Evolutionary conservation across 768 basidiomycete species (phyloP).

Genomic region (Agaricus sinodeliciosus): DNA sequence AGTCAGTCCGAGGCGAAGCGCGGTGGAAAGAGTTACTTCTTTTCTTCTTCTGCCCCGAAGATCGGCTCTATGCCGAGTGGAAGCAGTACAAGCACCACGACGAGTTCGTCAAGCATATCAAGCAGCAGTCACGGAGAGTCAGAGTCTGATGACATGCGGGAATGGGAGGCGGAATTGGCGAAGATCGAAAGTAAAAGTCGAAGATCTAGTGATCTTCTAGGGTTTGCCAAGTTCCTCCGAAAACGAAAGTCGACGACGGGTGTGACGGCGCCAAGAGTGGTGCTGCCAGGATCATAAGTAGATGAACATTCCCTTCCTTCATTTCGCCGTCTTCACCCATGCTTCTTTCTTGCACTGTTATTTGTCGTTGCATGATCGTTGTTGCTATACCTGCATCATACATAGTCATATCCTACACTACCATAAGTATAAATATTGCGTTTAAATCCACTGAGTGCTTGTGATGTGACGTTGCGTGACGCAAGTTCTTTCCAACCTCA

Average conservation of each 20-base stretch:
- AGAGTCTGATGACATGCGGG: constrained; percentile 34
- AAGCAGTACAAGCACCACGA: constrained; percentile 30
- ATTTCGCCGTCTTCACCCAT: background rate
- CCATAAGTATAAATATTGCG: background rate
- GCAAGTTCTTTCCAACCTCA: background rate
- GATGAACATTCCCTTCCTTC: constrained; percentile 3
- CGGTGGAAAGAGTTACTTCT: constrained; percentile 13
- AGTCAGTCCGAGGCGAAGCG: constrained; percentile 5
- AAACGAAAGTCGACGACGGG: constrained; percentile 20
- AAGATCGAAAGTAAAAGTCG: constrained; percentile 62
- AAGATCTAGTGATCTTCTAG: constrained; percentile 39
- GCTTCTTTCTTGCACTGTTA: constrained; percentile 4
- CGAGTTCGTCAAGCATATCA: constrained; percentile 23
- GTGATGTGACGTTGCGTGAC: constrained; percentile 1
- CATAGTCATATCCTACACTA: constrained; percentile 1
- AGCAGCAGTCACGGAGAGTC: constrained; percentile 14
- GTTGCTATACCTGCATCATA: constrained; percentile 5
- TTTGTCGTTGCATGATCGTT: constrained; percentile 2
- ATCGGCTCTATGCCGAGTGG: constrained; percentile 21
- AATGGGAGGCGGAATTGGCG: constrained; percentile 77
- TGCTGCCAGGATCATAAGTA: constrained; percentile 10
- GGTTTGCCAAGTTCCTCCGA: constrained; percentile 33
- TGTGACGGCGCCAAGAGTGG: constrained; percentile 14
- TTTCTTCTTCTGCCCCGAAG: constrained; percentile 14
- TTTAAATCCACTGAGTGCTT: background rate